Evolutionary conservation across 2,329 filamentous ascomycete species (phyloP).

Genomic region (Trichoderma atroviride): DNA sequence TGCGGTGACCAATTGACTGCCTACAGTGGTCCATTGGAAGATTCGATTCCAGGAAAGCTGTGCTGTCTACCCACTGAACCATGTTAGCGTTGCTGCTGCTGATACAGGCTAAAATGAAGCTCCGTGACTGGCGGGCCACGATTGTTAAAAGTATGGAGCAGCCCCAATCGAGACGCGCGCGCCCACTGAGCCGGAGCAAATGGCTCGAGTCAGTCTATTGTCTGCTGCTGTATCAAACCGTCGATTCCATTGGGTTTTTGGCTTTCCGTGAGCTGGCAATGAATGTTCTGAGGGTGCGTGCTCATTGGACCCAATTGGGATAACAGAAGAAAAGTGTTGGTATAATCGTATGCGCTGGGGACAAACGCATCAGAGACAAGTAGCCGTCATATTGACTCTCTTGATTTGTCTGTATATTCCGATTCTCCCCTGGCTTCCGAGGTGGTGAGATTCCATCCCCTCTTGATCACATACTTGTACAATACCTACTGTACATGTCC

Average conservation of each 20-base stretch:
- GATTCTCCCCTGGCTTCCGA: not conserved
- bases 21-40: not conserved
- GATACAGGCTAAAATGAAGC: constrained; percentile 8
- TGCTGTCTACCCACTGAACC: not conserved
- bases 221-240: not conserved
- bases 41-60: not conserved
- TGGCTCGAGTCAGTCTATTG: constrained; percentile 6
- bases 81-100: constrained; percentile 9
- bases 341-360: not conserved
- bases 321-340: not conserved
- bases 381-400: not conserved
- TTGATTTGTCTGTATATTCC: not conserved
- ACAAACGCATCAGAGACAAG: not conserved
- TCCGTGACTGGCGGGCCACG: constrained; percentile 8
- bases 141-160: constrained; percentile 15
- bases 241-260: not conserved
- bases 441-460: not conserved
- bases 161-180: not conserved
- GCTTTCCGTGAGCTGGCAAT: not conserved
- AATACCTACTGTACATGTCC: not conserved
- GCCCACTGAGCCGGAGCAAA: not conserved
- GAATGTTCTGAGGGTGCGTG: not conserved
- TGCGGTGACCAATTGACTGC: constrained; percentile 19
- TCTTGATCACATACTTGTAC: not conserved
- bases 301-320: not conserved